Conservation (phyloP, 163 green algal genomes). For the Chlamydomonas reinhardtii region DNA sequence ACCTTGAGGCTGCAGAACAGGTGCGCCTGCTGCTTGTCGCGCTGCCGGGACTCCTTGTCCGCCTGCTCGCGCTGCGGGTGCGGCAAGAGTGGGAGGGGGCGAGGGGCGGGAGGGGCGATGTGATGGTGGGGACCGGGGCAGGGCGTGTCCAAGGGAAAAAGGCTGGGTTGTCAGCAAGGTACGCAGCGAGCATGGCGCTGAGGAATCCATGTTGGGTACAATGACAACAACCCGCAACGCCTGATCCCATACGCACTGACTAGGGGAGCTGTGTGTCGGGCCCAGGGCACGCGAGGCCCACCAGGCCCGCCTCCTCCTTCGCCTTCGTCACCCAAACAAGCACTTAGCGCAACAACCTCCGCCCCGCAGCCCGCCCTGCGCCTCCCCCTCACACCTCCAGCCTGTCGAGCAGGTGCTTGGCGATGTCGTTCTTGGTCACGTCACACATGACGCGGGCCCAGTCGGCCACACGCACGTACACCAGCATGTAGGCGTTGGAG, state of each 20-base stretch:
- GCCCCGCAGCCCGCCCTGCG: no score
- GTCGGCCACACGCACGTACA: constrained; percentile 94
- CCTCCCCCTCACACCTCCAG: constrained; percentile 64
- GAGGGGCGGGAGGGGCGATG: background rate
- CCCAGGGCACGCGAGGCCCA: no score
- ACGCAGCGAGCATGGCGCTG: no score
- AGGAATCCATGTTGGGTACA: no score
- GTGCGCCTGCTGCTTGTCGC: constrained; percentile 95
- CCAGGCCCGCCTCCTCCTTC: no score
- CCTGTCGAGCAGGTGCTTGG: constrained; percentile 82
- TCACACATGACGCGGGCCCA: constrained; percentile 90
- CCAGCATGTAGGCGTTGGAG: constrained; percentile 98
- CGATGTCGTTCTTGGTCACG: constrained; percentile 87
- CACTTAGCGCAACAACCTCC: no score
- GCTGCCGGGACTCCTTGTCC: constrained; percentile 90
- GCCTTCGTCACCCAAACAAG: no score
- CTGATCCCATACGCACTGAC: no score
- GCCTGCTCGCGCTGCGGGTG: constrained; percentile 81
- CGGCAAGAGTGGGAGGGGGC: background rate
- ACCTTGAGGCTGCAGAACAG: constrained; percentile 88
- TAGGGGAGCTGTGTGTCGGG: no score
- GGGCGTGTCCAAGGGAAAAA: no score
- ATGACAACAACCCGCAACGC: no score
- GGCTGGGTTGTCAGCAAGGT: no score
- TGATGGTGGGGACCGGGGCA: background rate